phyloP scores from a whole-genome alignment of 257 asterid genomes.

The Anisodus acutangulus region DNA sequence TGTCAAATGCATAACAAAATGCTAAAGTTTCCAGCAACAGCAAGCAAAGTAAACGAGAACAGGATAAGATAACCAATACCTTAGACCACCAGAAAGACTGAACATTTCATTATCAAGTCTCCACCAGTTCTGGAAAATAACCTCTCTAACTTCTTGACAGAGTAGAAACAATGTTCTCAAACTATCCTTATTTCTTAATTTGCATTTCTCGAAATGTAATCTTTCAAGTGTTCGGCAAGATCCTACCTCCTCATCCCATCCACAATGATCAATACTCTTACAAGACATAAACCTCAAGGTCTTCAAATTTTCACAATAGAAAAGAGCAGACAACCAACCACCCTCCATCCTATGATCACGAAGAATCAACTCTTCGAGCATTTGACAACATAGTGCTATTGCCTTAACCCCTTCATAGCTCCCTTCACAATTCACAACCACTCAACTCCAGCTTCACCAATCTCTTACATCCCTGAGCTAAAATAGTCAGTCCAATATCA shows the following conservation, averaged over 20 bases:
- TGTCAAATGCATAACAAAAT: neutral
- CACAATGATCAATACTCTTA: conserved; percentile 54
- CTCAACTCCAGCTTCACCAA: conserved; percentile 70
- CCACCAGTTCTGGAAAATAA: conserved; percentile 58
- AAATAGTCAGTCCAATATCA: conserved; percentile 70
- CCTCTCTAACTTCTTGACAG: conserved; percentile 55
- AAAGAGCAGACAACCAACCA: conserved; percentile 75
- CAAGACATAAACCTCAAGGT: conserved; percentile 63
- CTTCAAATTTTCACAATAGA: conserved; percentile 62
- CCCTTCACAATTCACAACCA: conserved; percentile 63
- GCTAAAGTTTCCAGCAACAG: conserved; percentile 23
- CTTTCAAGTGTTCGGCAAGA: conserved; percentile 56
- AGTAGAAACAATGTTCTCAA: conserved; percentile 56
- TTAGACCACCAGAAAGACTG: conserved; percentile 49
- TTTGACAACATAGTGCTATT: conserved; percentile 70
- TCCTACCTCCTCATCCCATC: conserved; percentile 52
- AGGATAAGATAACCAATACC: conserved; percentile 42
- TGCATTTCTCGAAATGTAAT: conserved; percentile 71
- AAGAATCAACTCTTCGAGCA: conserved; percentile 67
- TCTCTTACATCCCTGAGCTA: conserved; percentile 79
- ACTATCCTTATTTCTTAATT: conserved; percentile 52
- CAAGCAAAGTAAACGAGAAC: neutral
- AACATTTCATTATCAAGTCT: conserved; percentile 64
- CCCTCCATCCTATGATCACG: conserved; percentile 67
- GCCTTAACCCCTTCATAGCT: conserved; percentile 73